Base-by-base conservation (phyloP, 495 filamentous ascomycete genomes). In the Podospora pseudopauciseta region DNA sequence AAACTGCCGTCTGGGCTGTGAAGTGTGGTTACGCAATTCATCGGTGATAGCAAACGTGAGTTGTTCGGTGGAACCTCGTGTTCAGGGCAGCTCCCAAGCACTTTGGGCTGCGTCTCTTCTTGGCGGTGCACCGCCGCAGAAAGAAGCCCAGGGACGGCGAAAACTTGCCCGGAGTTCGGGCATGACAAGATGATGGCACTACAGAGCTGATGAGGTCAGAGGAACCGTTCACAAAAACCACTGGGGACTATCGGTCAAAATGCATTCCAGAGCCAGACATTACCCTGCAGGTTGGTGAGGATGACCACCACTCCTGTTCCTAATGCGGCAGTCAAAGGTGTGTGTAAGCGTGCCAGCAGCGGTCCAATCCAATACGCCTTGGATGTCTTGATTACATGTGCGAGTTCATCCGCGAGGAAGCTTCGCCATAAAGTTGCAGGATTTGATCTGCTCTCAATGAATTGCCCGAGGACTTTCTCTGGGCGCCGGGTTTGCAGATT, bases 291-390 rank as follows among this genome's bases (percentile, higher is more conserved):
- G 9, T 16, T 49, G 39, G 39, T 49, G 39, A 49, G 39, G 39
- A 49, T 49, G 39, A 49, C 39, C 39, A 16, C 39, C 15, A 13
- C 2, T 49, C 59, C 59, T 27, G 16, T 27, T 13, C 59, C 59
- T 7, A 32, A 61, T 13, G 7, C 27, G 59, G 59, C 20, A 61
- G 28, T 26, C 28, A 20, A 32, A 32, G 16, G 20, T 27, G 23
- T 27, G 27, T 61, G 59, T 61, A 61, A 61, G 59, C 59, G 59
- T n/a, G 28, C 59, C 59, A 58, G n/a, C 56, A n/a, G 18, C 23
- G n/a, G 56, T 58, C 56, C n/a, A 58, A 58, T 9, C 6, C 4
- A 58, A 6, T 5, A 7, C 11, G 56, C 56, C n/a, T 58, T 27
- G n/a, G 6, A 27, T 20, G 19, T 58, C 15, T n/a, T 58, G 19